Conservation (phyloP, 306 rosid genomes). For the Calophaca sinica region DNA sequence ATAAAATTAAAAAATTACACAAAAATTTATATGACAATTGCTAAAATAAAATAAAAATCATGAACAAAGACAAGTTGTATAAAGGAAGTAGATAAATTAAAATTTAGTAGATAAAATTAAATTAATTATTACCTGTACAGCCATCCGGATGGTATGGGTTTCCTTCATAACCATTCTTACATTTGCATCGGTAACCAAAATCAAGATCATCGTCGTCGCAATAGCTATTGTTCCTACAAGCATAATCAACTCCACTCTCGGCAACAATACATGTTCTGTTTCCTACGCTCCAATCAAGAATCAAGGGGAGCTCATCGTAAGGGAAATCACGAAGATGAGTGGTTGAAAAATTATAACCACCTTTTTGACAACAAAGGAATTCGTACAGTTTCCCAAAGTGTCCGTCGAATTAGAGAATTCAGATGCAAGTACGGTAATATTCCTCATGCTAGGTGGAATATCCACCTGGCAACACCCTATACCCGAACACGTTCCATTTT, state of each 20-base stretch:
- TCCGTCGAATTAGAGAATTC: not conserved
- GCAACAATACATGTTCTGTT: too few species aligned
- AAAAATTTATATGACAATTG: too few species aligned
- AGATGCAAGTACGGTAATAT: not conserved
- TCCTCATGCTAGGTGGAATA: slow-evolving; percentile 14
- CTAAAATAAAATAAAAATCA: too few species aligned
- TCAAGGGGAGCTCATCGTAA: too few species aligned
- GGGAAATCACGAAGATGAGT: too few species aligned
- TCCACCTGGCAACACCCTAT: slow-evolving; percentile 42
- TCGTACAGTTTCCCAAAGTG: not conserved
- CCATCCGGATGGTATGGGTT: not conserved
- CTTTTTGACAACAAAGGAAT: slow-evolving; percentile 43
- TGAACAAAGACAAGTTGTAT: too few species aligned
- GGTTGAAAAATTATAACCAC: not conserved
- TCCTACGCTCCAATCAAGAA: too few species aligned
- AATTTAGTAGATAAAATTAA: too few species aligned
- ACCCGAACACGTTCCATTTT: slow-evolving; percentile 26
- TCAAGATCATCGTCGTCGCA: not conserved
- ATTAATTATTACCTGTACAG: not conserved
- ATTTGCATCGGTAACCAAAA: not conserved
- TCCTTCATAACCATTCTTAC: not conserved
- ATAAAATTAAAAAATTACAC: not conserved
- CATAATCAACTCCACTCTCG: too few species aligned
- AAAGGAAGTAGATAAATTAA: not conserved
- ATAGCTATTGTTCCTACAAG: too few species aligned